Evolutionary conservation across 2,329 filamentous ascomycete genomes (phyloP), one percentile per base, ranked within the genome.

Genomic region (Diaporthe vexans): DNA sequence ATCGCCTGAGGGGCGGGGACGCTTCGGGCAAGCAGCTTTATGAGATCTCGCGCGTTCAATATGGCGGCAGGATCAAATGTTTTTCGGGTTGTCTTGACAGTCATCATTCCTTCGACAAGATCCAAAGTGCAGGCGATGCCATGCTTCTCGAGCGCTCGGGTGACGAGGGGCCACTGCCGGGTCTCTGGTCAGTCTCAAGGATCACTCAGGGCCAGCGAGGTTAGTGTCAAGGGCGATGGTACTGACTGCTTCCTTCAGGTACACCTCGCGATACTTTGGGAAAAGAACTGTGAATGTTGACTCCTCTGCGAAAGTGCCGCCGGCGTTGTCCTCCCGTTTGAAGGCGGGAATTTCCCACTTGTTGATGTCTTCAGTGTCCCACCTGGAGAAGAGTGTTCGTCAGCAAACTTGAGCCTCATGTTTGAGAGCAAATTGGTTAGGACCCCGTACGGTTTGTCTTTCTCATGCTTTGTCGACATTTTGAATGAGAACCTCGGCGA

Each of bases 341-440:
- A 98, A 98, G 37, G 91, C 85, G 52, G 98, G 95, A 79, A 95
- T 86, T 91, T 95, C 96, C 95, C 95, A 98, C 84, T 98, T 97
- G 86, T 98, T 96, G 77, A 98, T 94, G 81, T 98, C 97, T 76
- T 97, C 95, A 73, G 95, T 97, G 81, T 98, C 95, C 95, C 95
- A 97, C 72, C 74, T 74, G 48, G 21, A 63, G 54, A 54, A 21
- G 3, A 10, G 29, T 17, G 11, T 61, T 24, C 3, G 61, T 74
- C 40, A 76, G 72, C 51, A 43, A 59, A 13, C 6, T 26, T 40
- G 40, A 51, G 9, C 26, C 10, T n/a, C 10, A 46, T n/a, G 17
- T 13, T 29, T 33, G 13, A 6, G 9, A 51, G 26, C 10, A 2
- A 10, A n/a, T 1, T 5, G 17, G 9, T 24, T 11, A 56, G 26